These are phyloP conservation scores for Ulmus americana DNA, from an alignment of 331 rosid species.

Conservation along the genomic window DNA sequence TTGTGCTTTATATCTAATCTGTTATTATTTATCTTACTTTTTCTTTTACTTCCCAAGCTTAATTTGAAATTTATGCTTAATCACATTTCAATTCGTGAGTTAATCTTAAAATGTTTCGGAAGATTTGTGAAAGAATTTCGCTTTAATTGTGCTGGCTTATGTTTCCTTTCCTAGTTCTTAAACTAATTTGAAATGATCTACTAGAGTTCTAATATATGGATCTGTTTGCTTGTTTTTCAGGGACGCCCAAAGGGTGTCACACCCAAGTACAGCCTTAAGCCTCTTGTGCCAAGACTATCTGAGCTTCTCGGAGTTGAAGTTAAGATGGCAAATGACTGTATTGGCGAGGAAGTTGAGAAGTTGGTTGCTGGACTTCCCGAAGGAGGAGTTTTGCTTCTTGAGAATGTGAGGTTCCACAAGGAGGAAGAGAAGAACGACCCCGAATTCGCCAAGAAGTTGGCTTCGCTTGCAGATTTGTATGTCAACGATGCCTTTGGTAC, in stretches of 20 bases:
- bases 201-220: slow-evolving; percentile 5
- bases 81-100: too few relatives aligned
- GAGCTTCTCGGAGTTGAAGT: slow-evolving; percentile 81
- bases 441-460: slow-evolving; percentile 79
- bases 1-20: too few relatives aligned
- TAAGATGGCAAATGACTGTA: slow-evolving; percentile 54
- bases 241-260: slow-evolving; percentile 98
- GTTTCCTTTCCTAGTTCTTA: too few relatives aligned
- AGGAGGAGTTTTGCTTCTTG: slow-evolving; percentile 91
- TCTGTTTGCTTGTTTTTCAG: slow-evolving; percentile 41
- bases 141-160: too few relatives aligned
- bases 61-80: too few relatives aligned
- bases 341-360: slow-evolving; percentile 83
- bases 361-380: slow-evolving; percentile 66
- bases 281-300: slow-evolving; percentile 83
- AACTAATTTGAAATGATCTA: not conserved
- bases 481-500: slow-evolving; percentile 98
- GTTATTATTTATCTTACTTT: too few relatives aligned
- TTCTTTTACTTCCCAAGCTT: too few relatives aligned
- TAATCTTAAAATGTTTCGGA: too few relatives aligned
- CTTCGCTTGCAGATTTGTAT: slow-evolving; percentile 89
- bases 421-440: slow-evolving; percentile 99
- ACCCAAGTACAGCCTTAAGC: slow-evolving; percentile 83
- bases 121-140: too few relatives aligned
- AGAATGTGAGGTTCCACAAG: slow-evolving; percentile 86